These are phyloP conservation scores for Saksenaea vasiformis DNA, from an alignment of 371 early-diverging fungal species.

Conservation along the genomic window DNA sequence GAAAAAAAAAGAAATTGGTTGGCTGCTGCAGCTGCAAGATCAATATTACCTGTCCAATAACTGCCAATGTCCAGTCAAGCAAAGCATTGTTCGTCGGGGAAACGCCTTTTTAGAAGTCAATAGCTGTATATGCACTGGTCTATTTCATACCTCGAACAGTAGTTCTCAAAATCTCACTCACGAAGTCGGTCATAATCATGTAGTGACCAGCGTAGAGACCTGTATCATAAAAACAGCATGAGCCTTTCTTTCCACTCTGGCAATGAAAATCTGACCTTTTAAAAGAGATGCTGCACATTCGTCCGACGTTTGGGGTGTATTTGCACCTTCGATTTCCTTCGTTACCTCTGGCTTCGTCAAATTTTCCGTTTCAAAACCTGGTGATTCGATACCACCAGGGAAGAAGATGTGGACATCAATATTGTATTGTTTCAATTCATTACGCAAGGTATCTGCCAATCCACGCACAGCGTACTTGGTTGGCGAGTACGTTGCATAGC, in stretches of 20 bases:
- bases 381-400: conserved; percentile 80
- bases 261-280: conserved; percentile 23
- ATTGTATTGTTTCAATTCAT: conserved; percentile 70
- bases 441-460: conserved; percentile 72
- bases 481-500: conserved; percentile 83
- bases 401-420: conserved; percentile 82
- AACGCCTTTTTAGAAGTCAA: conserved; percentile 25
- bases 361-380: conserved; percentile 82
- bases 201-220: conserved; percentile 45
- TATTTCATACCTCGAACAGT: conserved; percentile 37
- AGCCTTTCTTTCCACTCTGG: not conserved
- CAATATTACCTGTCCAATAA: conserved; percentile 42
- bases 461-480: conserved; percentile 86
- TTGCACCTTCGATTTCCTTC: conserved; percentile 77
- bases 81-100: conserved; percentile 47
- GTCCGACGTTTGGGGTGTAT: conserved; percentile 58
- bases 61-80: conserved; percentile 36
- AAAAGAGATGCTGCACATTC: conserved; percentile 65
- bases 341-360: conserved; percentile 83
- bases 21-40: not conserved
- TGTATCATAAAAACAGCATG: not conserved
- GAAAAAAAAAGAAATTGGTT: conserved; percentile 6
- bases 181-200: conserved; percentile 55
- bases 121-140: not conserved
- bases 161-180: conserved; percentile 51